Percentiles rank a stretch among this genome's conserved stretches.
Evolutionary conservation across 495 filamentous ascomycete genomes (phyloP).

Genomic region (Durotheca rogersii): DNA sequence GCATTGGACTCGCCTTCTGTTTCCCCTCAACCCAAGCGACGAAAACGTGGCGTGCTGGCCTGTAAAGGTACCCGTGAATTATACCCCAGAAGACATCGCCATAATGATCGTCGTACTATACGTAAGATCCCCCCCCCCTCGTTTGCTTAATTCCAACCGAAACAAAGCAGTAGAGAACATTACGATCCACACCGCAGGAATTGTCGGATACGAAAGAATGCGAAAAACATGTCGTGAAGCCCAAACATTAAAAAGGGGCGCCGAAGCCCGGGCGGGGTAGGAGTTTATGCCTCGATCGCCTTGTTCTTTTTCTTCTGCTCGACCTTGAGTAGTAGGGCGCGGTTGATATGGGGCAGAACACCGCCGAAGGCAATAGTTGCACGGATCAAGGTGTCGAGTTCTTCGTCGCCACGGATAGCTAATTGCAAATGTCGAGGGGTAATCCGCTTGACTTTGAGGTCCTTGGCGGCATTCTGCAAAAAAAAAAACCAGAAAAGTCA

Average conservation of each 20-base stretch:
- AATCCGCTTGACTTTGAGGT: slow-evolving; percentile 99
- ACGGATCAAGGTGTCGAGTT: slow-evolving; percentile 94
- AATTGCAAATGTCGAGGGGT: slow-evolving; percentile 97
- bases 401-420: slow-evolving; percentile 97
- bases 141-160: too few species aligned
- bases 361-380: slow-evolving; percentile 98
- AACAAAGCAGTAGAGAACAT: slow-evolving; percentile 5
- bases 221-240: slow-evolving; percentile 3
- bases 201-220: slow-evolving; percentile 21
- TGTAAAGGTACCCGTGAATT: too few species aligned
- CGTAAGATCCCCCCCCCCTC: slow-evolving; percentile 2
- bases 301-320: slow-evolving; percentile 99
- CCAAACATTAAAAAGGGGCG: slow-evolving; percentile 5
- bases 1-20: too few species aligned
- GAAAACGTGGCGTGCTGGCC: slow-evolving; percentile 6
- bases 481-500: too few species aligned
- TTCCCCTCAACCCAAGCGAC: slow-evolving; percentile 1
- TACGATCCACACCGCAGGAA: slow-evolving; percentile 17
- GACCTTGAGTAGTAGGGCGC: slow-evolving; percentile 93
- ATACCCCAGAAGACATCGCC: slow-evolving; percentile 12
- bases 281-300: slow-evolving; percentile 56
- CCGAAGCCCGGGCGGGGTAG: too few species aligned
- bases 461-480: slow-evolving; percentile 98
- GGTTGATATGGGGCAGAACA: slow-evolving; percentile 98
- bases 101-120: slow-evolving; percentile 16